Base-by-base conservation (phyloP, 2,329 filamentous ascomycete species). In the Celoporthe dispersa region DNA sequence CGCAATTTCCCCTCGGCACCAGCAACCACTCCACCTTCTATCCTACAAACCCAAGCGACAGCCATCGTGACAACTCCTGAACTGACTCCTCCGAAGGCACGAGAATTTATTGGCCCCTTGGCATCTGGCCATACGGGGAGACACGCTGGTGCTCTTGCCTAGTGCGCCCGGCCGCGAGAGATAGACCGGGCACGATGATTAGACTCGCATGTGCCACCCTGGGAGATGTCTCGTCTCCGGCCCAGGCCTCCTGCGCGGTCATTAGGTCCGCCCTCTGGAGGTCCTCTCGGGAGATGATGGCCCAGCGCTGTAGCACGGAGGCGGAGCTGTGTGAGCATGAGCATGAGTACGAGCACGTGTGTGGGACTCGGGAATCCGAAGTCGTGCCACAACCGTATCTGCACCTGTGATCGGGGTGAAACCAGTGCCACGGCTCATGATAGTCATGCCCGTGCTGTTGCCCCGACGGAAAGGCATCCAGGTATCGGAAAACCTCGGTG, bases 1-100 rank as follows among this genome's bases (percentile, higher is more conserved):
- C 35, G 41, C 55, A 70, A 68, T 70, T 48, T 70, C 69, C 66
- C 66, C 41, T 33, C 35, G 25, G 9, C 66, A 33, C 67, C 33
- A 31, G 31, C 66, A 55, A 51, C 60, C 63, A 59, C 55, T 60
- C 69, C 67, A 63, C 55, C 55, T 64, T 66, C 68, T 22, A 35
- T 70, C 60, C 61, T 8, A 11, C 19, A 55, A 39, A 64, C 41
- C 61, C 53, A 65, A 22, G 22, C 60, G 22, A n/a, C 28, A 59
- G 44, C 28, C 61, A 62, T 62, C 48, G 53, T 55, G 65, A 55
- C 68, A 22, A 44, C 22, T 44, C 11, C 48, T 31, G 59, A 60
- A 37, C 37, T 28, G 31, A 25, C 62, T 8, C n/a, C 63, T 39
- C 59, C 59, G 64, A 48, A 64, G 25, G 25, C 3, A 41, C 60